Conservation (phyloP, 176 grass and related monocot genomes). For the Areca catechu region DNA sequence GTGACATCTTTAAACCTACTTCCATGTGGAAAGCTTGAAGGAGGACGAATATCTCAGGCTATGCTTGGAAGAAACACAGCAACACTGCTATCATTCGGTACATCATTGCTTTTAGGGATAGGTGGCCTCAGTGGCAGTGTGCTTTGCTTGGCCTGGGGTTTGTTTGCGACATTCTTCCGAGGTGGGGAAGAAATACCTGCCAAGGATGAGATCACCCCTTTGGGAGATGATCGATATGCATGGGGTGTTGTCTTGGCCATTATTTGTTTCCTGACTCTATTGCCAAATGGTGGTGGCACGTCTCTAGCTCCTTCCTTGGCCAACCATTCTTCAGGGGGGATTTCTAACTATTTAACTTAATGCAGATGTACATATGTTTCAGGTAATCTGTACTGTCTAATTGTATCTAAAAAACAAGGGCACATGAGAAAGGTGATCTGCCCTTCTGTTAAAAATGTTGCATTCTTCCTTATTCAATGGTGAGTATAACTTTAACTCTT, state of each 20-base stretch:
- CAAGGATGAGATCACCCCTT: conserved; percentile 83
- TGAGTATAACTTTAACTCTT: no score
- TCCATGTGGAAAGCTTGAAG: conserved; percentile 72
- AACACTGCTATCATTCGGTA: conserved; percentile 56
- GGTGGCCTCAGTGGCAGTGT: conserved; percentile 77
- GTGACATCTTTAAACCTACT: conserved; percentile 94
- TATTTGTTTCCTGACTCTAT: conserved; percentile 70
- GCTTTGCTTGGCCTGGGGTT: conserved; percentile 85
- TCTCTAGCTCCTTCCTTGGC: conserved; percentile 61
- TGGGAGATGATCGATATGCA: conserved; percentile 40
- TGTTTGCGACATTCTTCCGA: conserved; percentile 86
- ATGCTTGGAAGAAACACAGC: conserved; percentile 57
- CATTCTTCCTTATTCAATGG: no score
- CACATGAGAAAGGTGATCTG: no score
- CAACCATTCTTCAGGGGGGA: conserved; percentile 67
- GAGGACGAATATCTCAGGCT: conserved; percentile 78
- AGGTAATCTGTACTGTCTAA: no score
- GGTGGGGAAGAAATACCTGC: conserved; percentile 89
- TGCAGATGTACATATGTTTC: no score
- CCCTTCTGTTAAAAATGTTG: no score
- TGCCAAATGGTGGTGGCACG: conserved; percentile 90
- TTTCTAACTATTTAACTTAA: neutral
- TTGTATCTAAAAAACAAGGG: no score
- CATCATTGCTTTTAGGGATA: conserved; percentile 47
- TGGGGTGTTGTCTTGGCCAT: conserved; percentile 73